A percentile compares a stretch with the other conserved stretches of the same genome.
phyloP scores from a whole-genome alignment of 305 asterid species.

The Salvia sclarea region DNA sequence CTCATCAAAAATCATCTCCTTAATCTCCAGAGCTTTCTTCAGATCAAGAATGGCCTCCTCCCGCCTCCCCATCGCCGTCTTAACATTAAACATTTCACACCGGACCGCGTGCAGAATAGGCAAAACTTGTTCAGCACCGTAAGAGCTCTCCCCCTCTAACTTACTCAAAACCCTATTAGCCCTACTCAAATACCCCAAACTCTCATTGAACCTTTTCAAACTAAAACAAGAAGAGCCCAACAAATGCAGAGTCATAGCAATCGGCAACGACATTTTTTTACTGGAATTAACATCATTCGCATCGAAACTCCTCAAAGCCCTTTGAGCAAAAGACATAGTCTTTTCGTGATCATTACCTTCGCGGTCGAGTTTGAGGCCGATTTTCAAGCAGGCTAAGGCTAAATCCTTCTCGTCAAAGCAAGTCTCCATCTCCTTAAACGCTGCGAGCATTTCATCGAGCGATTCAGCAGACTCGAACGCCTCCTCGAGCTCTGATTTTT shows the following conservation, averaged over 20 bases:
- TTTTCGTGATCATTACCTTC: constrained; percentile 75
- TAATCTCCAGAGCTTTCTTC: constrained; percentile 70
- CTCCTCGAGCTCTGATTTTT: constrained; percentile 70
- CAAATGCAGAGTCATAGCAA: constrained; percentile 86
- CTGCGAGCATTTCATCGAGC: constrained; percentile 70
- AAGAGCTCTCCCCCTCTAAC: constrained; percentile 50
- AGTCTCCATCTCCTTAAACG: constrained; percentile 69
- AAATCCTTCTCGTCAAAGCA: constrained; percentile 69
- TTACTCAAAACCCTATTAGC: constrained; percentile 67
- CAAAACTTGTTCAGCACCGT: constrained; percentile 48
- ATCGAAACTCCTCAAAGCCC: constrained; percentile 68
- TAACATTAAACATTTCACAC: constrained; percentile 69
- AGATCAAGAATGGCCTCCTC: constrained; percentile 85
- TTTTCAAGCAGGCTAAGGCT: constrained; percentile 76
- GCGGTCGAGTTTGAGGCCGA: constrained; percentile 83
- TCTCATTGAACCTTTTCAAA: constrained; percentile 72
- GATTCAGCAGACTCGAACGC: constrained; percentile 80
- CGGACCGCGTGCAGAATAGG: constrained; percentile 78
- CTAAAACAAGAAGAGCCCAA: constrained; percentile 73
- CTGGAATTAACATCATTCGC: constrained; percentile 38
- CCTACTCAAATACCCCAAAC: constrained; percentile 80
- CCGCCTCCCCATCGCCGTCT: constrained; percentile 89
- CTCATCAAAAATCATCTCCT: constrained; percentile 65
- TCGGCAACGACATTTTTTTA: constrained; percentile 57
- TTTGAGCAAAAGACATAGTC: constrained; percentile 60